Evolutionary conservation across 164 flowering plant genomes (phyloP).

Genomic region (Chimonanthus salicifolius): DNA sequence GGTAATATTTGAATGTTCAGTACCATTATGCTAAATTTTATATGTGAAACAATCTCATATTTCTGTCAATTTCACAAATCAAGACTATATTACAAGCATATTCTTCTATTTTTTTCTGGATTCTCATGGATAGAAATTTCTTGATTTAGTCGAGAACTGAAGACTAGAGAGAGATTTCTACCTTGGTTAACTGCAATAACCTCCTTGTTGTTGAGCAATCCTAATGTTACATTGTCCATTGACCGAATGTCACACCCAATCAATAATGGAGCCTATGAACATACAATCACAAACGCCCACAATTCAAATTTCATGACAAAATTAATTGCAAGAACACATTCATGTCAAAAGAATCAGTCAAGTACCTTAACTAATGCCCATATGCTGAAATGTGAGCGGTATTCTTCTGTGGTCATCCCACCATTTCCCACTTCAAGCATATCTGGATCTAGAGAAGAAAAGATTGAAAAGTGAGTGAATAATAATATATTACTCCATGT

Average conservation of each 20-base stretch:
- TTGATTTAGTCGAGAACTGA: no score
- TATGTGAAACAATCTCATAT: no score
- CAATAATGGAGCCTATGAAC: conserved; percentile 62
- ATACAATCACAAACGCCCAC: background rate
- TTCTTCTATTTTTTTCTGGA: no score
- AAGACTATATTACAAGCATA: no score
- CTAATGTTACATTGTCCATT: conserved; percentile 32
- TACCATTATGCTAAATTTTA: no score
- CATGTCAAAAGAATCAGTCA: background rate
- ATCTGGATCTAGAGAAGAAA: conserved; percentile 55
- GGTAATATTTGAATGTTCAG: no score
- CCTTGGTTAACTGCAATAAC: conserved; percentile 86
- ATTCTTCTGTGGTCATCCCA: conserved; percentile 72
- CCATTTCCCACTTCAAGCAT: conserved; percentile 96
- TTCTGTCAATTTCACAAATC: no score
- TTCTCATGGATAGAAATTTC: no score
- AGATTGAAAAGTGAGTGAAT: background rate
- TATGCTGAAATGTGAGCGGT: conserved; percentile 81
- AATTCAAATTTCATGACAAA: background rate
- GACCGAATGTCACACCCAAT: conserved; percentile 70
- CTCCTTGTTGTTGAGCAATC: conserved; percentile 56
- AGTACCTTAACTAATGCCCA: conserved; percentile 75
- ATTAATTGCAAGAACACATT: background rate
- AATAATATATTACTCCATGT: background rate
- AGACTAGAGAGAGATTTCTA: background rate